phyloP scores from a whole-genome alignment of 2,329 filamentous ascomycete genomes.

The Fusarium albosuccineum region DNA sequence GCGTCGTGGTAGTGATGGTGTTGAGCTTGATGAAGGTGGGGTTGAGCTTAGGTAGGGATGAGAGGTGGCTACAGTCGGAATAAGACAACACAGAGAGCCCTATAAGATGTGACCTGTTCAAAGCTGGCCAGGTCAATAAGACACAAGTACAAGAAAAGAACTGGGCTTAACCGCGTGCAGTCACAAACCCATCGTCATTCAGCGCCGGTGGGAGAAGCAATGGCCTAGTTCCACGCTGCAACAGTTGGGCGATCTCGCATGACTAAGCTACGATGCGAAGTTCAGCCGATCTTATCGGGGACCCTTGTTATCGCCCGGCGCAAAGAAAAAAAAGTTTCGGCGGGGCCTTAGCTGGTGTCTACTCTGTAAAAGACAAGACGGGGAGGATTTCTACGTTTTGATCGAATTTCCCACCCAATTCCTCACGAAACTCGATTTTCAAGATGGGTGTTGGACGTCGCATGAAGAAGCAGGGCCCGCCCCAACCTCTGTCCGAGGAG shows the following conservation, averaged over 20 bases:
- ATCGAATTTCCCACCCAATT: constrained; percentile 26
- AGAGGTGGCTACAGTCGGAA: neutral
- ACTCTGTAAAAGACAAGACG: constrained; percentile 42
- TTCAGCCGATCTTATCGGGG: constrained; percentile 51
- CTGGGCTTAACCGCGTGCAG: constrained; percentile 7
- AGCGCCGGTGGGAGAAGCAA: constrained; percentile 12
- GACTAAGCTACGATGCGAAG: constrained; percentile 44
- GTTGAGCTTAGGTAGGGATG: constrained; percentile 25
- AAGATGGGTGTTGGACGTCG: constrained; percentile 90
- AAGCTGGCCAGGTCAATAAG: neutral
- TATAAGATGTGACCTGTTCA: too few species aligned
- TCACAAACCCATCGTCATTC: constrained; percentile 34
- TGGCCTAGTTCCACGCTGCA: constrained; percentile 26
- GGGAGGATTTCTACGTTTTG: constrained; percentile 26
- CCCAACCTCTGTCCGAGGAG: constrained; percentile 84
- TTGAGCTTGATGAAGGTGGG: constrained; percentile 38
- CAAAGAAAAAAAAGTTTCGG: constrained; percentile 57
- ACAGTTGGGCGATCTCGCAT: constrained; percentile 44
- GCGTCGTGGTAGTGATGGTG: constrained; percentile 16
- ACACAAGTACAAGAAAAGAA: neutral
- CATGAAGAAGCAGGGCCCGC: constrained; percentile 95
- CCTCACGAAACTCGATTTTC: constrained; percentile 23
- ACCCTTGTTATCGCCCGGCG: constrained; percentile 41
- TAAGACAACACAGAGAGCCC: neutral
- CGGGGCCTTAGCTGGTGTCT: constrained; percentile 45